These are phyloP conservation scores for Teunomyces panamensis DNA, from an alignment of 805 yeast species.

Conservation along the genomic window DNA sequence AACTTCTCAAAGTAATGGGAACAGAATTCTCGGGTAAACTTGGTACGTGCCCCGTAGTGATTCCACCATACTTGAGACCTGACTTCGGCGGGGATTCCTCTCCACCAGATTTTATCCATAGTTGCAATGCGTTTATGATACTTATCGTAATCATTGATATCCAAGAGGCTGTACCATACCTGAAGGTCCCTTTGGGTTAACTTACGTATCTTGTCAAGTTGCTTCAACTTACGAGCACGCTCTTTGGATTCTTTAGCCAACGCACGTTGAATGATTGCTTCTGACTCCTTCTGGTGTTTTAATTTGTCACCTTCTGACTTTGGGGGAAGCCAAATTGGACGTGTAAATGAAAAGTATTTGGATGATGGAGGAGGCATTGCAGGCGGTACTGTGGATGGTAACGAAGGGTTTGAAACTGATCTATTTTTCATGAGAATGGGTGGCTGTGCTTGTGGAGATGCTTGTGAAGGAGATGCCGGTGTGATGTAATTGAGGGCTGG, in stretches of 20 bases:
- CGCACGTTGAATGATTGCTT: conserved; percentile 41
- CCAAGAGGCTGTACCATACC: conserved; percentile 16
- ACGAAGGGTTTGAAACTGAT: conserved; percentile 6
- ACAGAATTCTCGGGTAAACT: conserved; percentile 5
- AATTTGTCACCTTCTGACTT: conserved; percentile 50
- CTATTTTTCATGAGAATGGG: conserved; percentile 1
- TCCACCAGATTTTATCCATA: conserved; percentile 19
- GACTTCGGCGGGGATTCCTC: conserved; percentile 19
- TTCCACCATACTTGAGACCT: conserved; percentile 52
- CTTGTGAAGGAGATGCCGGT: not conserved
- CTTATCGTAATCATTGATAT: conserved; percentile 6
- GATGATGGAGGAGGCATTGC: not conserved
- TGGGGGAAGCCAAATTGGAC: conserved; percentile 69
- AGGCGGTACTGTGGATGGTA: not conserved
- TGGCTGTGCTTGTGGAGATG: not conserved
- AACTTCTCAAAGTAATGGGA: conserved; percentile 2
- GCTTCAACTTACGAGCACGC: conserved; percentile 25
- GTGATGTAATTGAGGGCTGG: conserved; percentile 1
- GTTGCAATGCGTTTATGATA: conserved; percentile 8
- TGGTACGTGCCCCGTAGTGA: conserved; percentile 5
- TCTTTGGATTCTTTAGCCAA: conserved; percentile 35
- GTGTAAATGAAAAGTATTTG: conserved; percentile 42
- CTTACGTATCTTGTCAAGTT: conserved; percentile 29
- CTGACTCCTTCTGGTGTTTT: conserved; percentile 55
- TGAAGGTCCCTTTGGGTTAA: conserved; percentile 34